phyloP scores from a whole-genome alignment of 192 early-diverging fungal species.

The Backusella tuberculispora region DNA sequence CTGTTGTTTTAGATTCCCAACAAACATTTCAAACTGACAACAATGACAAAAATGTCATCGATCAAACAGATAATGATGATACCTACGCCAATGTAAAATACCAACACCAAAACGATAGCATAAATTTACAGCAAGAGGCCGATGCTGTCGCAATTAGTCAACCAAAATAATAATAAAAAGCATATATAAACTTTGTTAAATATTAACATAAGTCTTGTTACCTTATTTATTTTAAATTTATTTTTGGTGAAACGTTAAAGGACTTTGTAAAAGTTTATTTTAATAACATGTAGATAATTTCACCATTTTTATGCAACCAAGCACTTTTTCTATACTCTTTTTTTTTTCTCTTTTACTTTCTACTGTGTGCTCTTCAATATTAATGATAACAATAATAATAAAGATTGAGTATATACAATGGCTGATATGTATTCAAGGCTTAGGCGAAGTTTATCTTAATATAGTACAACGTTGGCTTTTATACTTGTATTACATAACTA shows the following conservation, averaged over 20 bases:
- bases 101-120: neutral
- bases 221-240: neutral
- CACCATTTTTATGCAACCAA: neutral
- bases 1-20: neutral
- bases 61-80: neutral
- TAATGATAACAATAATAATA: neutral
- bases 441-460: neutral
- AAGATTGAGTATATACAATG: neutral
- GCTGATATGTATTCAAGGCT: neutral
- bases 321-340: neutral
- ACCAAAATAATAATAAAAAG: neutral
- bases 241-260: neutral
- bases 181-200: neutral
- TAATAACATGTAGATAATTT: no score
- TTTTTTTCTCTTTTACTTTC: neutral
- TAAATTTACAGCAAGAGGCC: neutral
- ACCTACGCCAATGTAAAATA: neutral
- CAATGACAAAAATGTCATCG: neutral
- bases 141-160: conserved; percentile 1
- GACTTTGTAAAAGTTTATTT: neutral
- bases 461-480: conserved; percentile 3
- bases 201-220: neutral
- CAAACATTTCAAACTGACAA: neutral
- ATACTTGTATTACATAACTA: neutral
- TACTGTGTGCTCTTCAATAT: neutral